Conservation (phyloP, 805 yeast genomes). For the Torulaspora maleeae region DNA sequence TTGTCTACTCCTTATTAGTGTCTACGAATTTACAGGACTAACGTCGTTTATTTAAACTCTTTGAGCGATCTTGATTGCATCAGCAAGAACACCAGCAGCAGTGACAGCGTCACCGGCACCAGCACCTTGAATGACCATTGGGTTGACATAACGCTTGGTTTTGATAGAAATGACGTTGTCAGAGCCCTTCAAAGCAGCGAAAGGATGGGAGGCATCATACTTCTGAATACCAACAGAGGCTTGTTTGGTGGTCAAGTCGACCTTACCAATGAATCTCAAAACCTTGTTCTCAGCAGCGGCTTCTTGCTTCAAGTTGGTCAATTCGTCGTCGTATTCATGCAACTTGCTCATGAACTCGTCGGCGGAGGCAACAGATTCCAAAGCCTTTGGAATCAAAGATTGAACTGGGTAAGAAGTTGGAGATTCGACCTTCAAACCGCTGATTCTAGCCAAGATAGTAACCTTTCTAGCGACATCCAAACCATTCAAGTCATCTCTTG, state of each 20-base stretch:
- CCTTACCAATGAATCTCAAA: conserved; percentile 87
- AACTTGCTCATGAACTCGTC: conserved; percentile 75
- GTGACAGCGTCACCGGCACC: conserved; percentile 82
- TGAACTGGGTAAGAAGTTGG: conserved; percentile 93
- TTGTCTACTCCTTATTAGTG: not conserved
- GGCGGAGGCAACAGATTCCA: conserved; percentile 68
- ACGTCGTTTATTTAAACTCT: conserved; percentile 43
- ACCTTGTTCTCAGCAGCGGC: conserved; percentile 85
- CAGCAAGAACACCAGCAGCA: conserved; percentile 91
- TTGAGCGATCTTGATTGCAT: conserved; percentile 86
- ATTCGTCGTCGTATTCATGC: conserved; percentile 77
- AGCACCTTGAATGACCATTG: conserved; percentile 95
- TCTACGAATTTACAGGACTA: not conserved
- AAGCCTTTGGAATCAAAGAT: conserved; percentile 81
- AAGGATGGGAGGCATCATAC: conserved; percentile 86
- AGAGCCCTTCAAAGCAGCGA: conserved; percentile 91
- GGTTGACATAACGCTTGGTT: conserved; percentile 88
- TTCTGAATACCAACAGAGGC: conserved; percentile 86
- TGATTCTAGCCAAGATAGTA: conserved; percentile 87
- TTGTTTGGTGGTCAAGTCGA: conserved; percentile 64
- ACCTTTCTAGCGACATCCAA: conserved; percentile 98
- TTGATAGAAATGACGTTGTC: conserved; percentile 92
- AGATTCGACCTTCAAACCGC: conserved; percentile 79
- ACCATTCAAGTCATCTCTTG: conserved; percentile 97
- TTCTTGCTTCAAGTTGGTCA: conserved; percentile 69